phyloP scores from a whole-genome alignment of 495 filamentous ascomycete species.

The Cercophora sp. region DNA sequence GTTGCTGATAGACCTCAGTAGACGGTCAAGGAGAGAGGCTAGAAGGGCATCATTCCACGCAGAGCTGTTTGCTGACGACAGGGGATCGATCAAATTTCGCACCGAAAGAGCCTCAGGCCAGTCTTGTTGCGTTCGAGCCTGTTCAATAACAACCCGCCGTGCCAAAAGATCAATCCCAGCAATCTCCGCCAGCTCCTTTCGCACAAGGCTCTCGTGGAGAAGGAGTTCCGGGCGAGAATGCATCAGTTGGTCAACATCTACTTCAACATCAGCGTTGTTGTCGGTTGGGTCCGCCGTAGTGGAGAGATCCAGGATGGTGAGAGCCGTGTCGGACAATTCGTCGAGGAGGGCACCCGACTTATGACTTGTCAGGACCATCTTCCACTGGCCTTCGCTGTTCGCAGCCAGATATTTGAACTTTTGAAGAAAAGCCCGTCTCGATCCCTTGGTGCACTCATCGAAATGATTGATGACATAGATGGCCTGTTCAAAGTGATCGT shows the following conservation, averaged over 20 bases:
- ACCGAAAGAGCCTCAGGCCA: slow-evolving; percentile 1
- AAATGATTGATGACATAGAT: slow-evolving; percentile 19
- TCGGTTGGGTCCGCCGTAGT: not conserved
- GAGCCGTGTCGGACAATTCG: not conserved
- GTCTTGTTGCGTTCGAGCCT: not conserved
- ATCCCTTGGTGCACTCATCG: slow-evolving; percentile 1
- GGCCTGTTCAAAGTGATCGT: slow-evolving; percentile 1
- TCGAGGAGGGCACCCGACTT: not conserved
- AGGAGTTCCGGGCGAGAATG: slow-evolving; percentile 5
- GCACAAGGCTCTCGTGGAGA: slow-evolving; percentile 1
- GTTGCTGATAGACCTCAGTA: not conserved
- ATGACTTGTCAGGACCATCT: slow-evolving; percentile 2
- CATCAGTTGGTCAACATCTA: not conserved
- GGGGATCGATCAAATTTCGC: not conserved
- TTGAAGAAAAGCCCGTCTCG: not conserved
- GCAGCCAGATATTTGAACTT: not conserved
- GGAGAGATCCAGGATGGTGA: not conserved
- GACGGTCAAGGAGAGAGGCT: slow-evolving; percentile 5
- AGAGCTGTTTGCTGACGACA: not conserved
- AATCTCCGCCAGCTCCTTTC: slow-evolving; percentile 2
- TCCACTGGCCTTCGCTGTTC: slow-evolving; percentile 1
- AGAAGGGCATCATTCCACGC: not conserved
- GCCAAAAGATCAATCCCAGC: slow-evolving; percentile 2
- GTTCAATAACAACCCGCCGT: not conserved
- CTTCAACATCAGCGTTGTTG: not conserved